Evolutionary conservation across 257 asterid species (phyloP).

Genomic region (Eustoma russellianum): DNA sequence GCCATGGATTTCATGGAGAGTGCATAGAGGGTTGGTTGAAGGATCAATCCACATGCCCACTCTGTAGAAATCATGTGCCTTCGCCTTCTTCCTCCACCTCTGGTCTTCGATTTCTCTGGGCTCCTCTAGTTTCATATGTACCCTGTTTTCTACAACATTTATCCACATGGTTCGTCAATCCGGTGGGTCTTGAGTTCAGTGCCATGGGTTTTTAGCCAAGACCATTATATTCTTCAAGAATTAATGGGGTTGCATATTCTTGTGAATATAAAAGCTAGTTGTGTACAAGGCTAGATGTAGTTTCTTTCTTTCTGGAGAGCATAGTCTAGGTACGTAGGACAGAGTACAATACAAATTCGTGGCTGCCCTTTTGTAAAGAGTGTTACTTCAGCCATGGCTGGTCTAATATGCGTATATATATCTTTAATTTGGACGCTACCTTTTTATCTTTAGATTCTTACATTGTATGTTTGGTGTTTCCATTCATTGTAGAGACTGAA

Average conservation of each 20-base stretch:
- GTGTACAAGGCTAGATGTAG: background rate
- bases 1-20: slow-evolving; percentile 25
- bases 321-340: background rate
- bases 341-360: background rate
- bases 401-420: too few relatives aligned
- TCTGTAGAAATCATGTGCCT: slow-evolving; percentile 17
- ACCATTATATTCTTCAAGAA: background rate
- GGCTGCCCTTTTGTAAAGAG: too few relatives aligned
- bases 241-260: background rate
- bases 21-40: slow-evolving; percentile 33
- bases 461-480: too few relatives aligned
- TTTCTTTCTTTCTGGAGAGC: background rate
- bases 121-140: slow-evolving; percentile 17
- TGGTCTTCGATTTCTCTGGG: too few relatives aligned
- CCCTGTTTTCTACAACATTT: slow-evolving; percentile 12
- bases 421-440: too few relatives aligned
- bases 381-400: too few relatives aligned
- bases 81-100: background rate
- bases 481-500: too few relatives aligned
- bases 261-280: background rate
- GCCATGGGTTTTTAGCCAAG: background rate
- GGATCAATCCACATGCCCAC: slow-evolving; percentile 23
- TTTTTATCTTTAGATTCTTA: too few relatives aligned
- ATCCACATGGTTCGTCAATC: slow-evolving; percentile 12
- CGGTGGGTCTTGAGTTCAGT: slow-evolving; percentile 8